phyloP scores from a whole-genome alignment of 2,329 filamentous ascomycete species.

The Westerdykella ornata region DNA sequence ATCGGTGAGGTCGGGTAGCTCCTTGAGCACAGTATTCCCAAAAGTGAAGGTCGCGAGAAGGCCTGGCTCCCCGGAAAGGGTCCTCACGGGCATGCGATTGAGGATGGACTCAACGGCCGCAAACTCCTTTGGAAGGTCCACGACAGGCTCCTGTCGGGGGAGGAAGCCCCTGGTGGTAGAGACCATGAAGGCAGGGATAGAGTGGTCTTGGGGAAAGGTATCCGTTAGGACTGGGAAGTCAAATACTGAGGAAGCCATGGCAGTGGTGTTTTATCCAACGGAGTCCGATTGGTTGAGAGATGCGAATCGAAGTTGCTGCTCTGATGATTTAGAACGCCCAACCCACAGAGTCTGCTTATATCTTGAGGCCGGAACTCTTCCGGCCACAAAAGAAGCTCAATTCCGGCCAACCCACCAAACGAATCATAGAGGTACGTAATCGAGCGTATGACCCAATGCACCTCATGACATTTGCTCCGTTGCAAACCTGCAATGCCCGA shows the following conservation, averaged over 20 bases:
- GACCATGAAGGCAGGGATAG: slow-evolving; percentile 70
- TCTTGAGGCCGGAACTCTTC: slow-evolving; percentile 31
- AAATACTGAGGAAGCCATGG: slow-evolving; percentile 26
- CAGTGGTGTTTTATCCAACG: slow-evolving; percentile 33
- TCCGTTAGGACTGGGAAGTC: slow-evolving; percentile 58
- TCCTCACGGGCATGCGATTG: slow-evolving; percentile 72
- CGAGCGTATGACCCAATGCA: slow-evolving; percentile 19
- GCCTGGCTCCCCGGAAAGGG: slow-evolving; percentile 63
- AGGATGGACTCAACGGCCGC: slow-evolving; percentile 64
- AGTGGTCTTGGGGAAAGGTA: slow-evolving; percentile 54
- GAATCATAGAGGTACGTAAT: slow-evolving; percentile 35
- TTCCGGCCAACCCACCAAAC: slow-evolving; percentile 30
- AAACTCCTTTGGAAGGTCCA: slow-evolving; percentile 65
- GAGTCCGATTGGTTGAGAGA: slow-evolving; percentile 1
- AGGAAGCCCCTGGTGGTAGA: slow-evolving; percentile 69
- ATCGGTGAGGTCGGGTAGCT: slow-evolving; percentile 69
- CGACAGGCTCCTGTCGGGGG: slow-evolving; percentile 49
- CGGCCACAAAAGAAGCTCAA: slow-evolving; percentile 21
- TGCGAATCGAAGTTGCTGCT: slow-evolving; percentile 1
- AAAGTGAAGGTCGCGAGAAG: slow-evolving; percentile 68
- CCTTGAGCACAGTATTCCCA: slow-evolving; percentile 65
- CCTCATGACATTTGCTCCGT: slow-evolving; percentile 6
- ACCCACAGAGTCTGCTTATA: slow-evolving; percentile 28
- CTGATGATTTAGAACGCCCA: not conserved
- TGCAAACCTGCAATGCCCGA: slow-evolving; percentile 11